A percentile compares a stretch with the other conserved stretches of the same genome.
Conservation (phyloP, 2,329 filamentous ascomycete species). For the Fusarium sarcochroum region DNA sequence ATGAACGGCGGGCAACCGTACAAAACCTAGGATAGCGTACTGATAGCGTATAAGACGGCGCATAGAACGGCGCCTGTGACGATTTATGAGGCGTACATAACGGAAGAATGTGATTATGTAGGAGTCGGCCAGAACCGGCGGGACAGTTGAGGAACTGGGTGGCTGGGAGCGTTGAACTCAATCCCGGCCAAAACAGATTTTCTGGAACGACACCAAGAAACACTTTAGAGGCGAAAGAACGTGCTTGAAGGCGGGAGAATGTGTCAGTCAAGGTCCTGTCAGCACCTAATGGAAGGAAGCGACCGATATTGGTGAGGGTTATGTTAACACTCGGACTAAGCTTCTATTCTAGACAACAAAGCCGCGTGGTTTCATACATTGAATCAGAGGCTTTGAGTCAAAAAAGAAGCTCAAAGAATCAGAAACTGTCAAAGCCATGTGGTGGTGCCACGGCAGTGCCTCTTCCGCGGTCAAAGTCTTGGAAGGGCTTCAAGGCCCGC, state of each 20-base stretch:
- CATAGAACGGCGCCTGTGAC: conserved; percentile 35
- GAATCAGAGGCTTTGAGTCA: conserved; percentile 38
- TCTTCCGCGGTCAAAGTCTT: conserved; percentile 36
- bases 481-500: conserved; percentile 23
- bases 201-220: conserved; percentile 28
- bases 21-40: conserved; percentile 7
- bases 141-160: conserved; percentile 3
- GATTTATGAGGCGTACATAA: conserved; percentile 23
- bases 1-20: conserved; percentile 8
- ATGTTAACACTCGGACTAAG: conserved; percentile 9
- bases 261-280: conserved; percentile 25
- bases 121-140: conserved; percentile 13
- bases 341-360: conserved; percentile 30
- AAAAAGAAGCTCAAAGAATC: conserved; percentile 25
- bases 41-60: conserved; percentile 37
- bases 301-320: conserved; percentile 2
- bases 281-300: conserved; percentile 11
- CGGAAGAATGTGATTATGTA: conserved; percentile 38
- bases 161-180: conserved; percentile 38
- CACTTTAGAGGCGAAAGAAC: conserved; percentile 16
- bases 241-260: conserved; percentile 2
- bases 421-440: conserved; percentile 36
- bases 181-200: conserved; percentile 16
- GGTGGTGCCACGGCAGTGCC: conserved; percentile 37
- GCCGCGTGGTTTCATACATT: conserved; percentile 28